A percentile compares a stretch with the other conserved stretches of the same genome.
Conservation (phyloP, 2,329 filamentous ascomycete genomes). For the Talaromyces sp. region DNA sequence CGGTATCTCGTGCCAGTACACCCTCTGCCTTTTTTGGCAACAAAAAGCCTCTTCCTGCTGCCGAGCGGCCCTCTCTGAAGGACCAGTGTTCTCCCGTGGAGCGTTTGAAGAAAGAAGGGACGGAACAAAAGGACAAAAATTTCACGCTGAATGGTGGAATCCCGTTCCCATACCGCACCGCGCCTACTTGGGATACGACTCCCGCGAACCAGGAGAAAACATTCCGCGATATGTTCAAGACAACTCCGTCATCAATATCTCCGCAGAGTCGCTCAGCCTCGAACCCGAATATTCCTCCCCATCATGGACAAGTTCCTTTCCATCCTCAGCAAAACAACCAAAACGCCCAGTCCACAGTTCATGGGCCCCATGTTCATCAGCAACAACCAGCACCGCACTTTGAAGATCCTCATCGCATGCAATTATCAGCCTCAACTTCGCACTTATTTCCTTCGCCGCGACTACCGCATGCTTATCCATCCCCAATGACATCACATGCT, state of each 20-base stretch:
- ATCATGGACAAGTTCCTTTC: conserved; percentile 78
- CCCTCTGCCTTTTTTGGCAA: conserved; percentile 58
- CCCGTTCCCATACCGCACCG: conserved; percentile 76
- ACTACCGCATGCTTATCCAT: conserved; percentile 65
- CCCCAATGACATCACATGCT: conserved; percentile 63
- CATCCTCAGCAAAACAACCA: conserved; percentile 74
- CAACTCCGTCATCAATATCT: conserved; percentile 59
- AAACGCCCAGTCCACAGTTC: conserved; percentile 64
- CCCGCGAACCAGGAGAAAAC: conserved; percentile 69
- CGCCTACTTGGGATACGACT: conserved; percentile 75
- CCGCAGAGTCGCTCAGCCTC: conserved; percentile 61
- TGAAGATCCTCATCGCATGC: conserved; percentile 81
- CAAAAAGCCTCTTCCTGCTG: conserved; percentile 64
- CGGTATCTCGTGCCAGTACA: conserved; percentile 44
- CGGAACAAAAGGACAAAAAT: conserved; percentile 52
- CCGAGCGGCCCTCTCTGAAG: conserved; percentile 51
- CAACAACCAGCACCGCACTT: conserved; percentile 70
- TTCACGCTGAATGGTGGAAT: conserved; percentile 78
- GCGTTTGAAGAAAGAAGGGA: conserved; percentile 63
- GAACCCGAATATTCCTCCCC: conserved; percentile 67
- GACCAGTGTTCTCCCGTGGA: conserved; percentile 61
- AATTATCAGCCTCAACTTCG: conserved; percentile 73
- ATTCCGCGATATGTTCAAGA: conserved; percentile 77
- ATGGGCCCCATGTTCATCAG: conserved; percentile 71
- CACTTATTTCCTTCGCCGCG: conserved; percentile 85